Evolutionary conservation across 305 asterid species (phyloP), one percentile per base, ranked within the genome.

Genomic region (Solanum hybrid): DNA sequence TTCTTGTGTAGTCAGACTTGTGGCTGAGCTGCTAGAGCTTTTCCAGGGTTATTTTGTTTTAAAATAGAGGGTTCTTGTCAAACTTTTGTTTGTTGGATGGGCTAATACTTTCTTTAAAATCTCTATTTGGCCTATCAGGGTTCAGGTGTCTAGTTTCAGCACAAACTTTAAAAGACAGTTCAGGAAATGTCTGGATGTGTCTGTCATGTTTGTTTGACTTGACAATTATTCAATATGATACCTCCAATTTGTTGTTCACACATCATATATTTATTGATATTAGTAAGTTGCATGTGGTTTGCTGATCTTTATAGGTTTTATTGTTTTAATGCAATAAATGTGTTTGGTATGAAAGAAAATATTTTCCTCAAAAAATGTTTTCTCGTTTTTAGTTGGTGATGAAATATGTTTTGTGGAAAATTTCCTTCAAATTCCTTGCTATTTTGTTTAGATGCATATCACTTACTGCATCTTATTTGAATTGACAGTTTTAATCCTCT

Each of bases 401-500:
- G 38, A 42, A 82, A 38, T 42, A 42, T 81, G 24, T 15, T 38
- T 37, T 80, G 66, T 24, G 24, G 66, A 80, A 24, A 38, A 7
- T 24, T 6, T 37, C 27, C 4, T 13, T 38, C 29, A 24, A 60
- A 60, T 7, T 60, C 84, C 31, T 69, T 51, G 72, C 51, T 86
- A 13, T 64, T 31, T 78, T 38, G 82, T 51, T 22, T 5, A 56
- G 66, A 24, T 60, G 27, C 37, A 51, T 80, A 31, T 69, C 90
- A 40, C 80, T 91, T 29, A 88, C 86, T 17, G 26, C 45, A 34
- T 22, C 17, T 27, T 37, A 24, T 89, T 88, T 87, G 89, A 91
- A 86, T 93, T 86, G 91, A 82, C 98, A 97, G 98, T 91, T 97
- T 97, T 90, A 97, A 97, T 91, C 99, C 98, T 88, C 95, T 96